phyloP scores from a whole-genome alignment of 2,329 filamentous ascomycete species.

The Fusarium fujikuroi region DNA sequence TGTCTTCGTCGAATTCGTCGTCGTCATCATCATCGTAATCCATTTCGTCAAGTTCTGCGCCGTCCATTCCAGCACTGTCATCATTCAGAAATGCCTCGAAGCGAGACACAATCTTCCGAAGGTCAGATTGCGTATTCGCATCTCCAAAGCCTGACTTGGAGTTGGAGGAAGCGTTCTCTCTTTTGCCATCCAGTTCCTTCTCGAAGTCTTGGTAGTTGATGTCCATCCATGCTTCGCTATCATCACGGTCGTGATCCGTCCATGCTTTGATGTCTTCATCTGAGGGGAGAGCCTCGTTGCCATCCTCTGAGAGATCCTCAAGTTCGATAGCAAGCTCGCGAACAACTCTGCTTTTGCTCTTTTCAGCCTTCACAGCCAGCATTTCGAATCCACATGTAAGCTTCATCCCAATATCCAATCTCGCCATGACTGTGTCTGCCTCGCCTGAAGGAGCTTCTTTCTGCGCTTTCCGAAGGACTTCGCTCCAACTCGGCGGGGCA shows the following conservation, averaged over 20 bases:
- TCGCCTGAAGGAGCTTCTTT: constrained; percentile 26
- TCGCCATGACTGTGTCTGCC: constrained; percentile 36
- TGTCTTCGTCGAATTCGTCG: constrained; percentile 63
- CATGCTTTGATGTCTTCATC: constrained; percentile 79
- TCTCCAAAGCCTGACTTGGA: constrained; percentile 68
- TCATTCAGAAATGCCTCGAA: constrained; percentile 94
- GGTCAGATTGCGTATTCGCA: constrained; percentile 74
- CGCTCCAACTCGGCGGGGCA: constrained; percentile 65
- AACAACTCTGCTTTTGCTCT: constrained; percentile 73
- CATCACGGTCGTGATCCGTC: constrained; percentile 70
- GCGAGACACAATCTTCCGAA: constrained; percentile 91
- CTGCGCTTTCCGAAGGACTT: constrained; percentile 39
- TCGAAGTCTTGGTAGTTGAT: constrained; percentile 93
- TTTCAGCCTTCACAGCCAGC: constrained; percentile 74
- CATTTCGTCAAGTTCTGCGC: constrained; percentile 78
- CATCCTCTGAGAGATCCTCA: constrained; percentile 78
- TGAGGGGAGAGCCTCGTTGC: constrained; percentile 72
- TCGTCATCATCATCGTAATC: constrained; percentile 66
- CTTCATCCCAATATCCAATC: constrained; percentile 85
- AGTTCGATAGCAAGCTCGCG: constrained; percentile 81
- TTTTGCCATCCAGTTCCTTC: constrained; percentile 72
- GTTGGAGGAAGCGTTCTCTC: constrained; percentile 51
- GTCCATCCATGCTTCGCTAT: constrained; percentile 91
- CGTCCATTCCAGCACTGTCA: constrained; percentile 81
- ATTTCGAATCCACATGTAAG: constrained; percentile 92